These are phyloP conservation scores for Torrubiella hemipterigena DNA, from an alignment of 2,329 filamentous ascomycete species.

Conservation along the genomic window DNA sequence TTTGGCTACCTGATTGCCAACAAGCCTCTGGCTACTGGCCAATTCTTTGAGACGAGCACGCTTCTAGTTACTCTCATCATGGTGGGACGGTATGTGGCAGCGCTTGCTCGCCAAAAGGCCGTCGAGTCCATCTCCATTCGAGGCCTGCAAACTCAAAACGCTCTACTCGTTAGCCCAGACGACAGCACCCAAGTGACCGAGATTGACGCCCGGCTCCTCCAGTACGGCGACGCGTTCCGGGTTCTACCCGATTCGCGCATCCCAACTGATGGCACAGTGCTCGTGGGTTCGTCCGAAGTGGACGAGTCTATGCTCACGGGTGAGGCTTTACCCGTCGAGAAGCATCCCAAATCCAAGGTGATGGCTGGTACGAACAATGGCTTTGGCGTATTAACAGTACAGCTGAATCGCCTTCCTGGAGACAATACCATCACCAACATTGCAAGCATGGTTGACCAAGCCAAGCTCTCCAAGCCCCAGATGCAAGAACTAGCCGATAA, in stretches of 20 bases:
- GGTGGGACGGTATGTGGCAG: constrained; percentile 39
- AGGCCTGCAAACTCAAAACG: constrained; percentile 45
- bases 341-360: constrained; percentile 37
- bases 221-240: constrained; percentile 58
- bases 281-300: constrained; percentile 51
- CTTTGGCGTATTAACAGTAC: constrained; percentile 45
- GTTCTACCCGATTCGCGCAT: constrained; percentile 46
- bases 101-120: constrained; percentile 40
- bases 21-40: constrained; percentile 29
- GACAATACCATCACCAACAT: constrained; percentile 65
- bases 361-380: constrained; percentile 62
- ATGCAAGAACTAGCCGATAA: constrained; percentile 57
- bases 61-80: constrained; percentile 48
- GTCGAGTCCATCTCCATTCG: constrained; percentile 42
- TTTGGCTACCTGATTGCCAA: constrained; percentile 31
- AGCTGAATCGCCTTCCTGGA: constrained; percentile 47
- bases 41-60: constrained; percentile 53
- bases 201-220: constrained; percentile 55
- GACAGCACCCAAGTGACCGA: constrained; percentile 21
- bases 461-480: constrained; percentile 55
- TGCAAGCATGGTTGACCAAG: constrained; percentile 58
- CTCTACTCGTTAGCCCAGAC: constrained; percentile 33
- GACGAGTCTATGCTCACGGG: constrained; percentile 74
- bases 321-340: constrained; percentile 50
- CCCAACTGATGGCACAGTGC: constrained; percentile 58